These are phyloP conservation scores for Fusarium lyarnte DNA, from an alignment of 2,329 filamentous ascomycete genomes.

Conservation along the genomic window DNA sequence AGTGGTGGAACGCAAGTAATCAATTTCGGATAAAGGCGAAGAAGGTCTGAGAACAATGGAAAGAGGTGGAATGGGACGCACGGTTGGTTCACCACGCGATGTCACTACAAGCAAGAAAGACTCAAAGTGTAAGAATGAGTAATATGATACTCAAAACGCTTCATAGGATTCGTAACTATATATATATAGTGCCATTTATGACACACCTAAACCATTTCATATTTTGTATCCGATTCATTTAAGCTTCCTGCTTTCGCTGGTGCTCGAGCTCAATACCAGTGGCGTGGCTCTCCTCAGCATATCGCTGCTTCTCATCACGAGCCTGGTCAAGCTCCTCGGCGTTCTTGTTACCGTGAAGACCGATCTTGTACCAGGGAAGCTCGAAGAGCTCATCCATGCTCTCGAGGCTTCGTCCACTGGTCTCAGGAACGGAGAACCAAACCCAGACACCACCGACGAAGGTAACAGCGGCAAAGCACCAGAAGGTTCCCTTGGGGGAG, in stretches of 20 bases:
- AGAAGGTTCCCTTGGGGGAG: conserved; percentile 74
- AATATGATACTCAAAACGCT: neutral
- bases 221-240: neutral
- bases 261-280: conserved; percentile 51
- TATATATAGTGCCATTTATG: neutral
- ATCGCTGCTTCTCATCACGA: conserved; percentile 56
- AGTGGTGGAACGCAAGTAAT: neutral
- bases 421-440: conserved; percentile 78
- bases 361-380: conserved; percentile 80
- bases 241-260: conserved; percentile 38
- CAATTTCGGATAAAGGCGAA: neutral
- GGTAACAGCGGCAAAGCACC: conserved; percentile 77
- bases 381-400: conserved; percentile 78
- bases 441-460: conserved; percentile 75
- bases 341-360: conserved; percentile 63
- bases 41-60: neutral
- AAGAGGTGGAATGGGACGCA: too few species aligned
- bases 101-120: too few species aligned
- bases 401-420: conserved; percentile 71
- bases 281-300: conserved; percentile 46
- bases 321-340: conserved; percentile 58
- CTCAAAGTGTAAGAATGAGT: neutral
- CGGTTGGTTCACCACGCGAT: too few species aligned
- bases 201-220: neutral
- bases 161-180: conserved; percentile 23